Evolutionary conservation across 495 filamentous ascomycete species (phyloP), one percentile per base, ranked within the genome.

Genomic region (Friedmanniomyces endolithicus): DNA sequence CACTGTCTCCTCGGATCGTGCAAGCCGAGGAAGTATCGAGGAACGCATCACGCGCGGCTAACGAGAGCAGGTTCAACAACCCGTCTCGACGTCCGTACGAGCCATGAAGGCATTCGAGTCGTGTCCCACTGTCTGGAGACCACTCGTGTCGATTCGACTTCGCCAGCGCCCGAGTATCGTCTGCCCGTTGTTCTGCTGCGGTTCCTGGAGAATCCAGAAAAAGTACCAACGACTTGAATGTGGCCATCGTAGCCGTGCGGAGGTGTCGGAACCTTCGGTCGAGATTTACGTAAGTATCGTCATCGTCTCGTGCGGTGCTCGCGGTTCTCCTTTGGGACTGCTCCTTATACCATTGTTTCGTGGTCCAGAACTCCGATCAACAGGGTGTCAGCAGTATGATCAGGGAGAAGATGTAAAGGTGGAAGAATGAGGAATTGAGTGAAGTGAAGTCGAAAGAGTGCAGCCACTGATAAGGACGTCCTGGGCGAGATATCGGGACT

Each of bases 371-470:
- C n/a, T n/a, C n/a, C n/a, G n/a, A n/a, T n/a, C n/a, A n/a, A n/a
- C n/a, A n/a, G 27, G 27, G 9, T 31, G 27, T 3, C 27, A 9
- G 9, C 4, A 31, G 27, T 31, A 31, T 31, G 27, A 31, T 31
- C 27, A 31, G 9, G 27, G 27, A 31, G 3, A 9, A 9, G 9
- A 31, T 31, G 27, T 3, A 31, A 9, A 31, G 3, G 27, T 9
- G 3, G 27, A 31, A 31, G 39, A 41, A 41, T 4, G 14, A 16
- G 49, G 31, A n/a, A n/a, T n/a, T n/a, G n/a, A n/a, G 1, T 8
- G 34, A 52, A 41, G 49, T 52, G 49, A 52, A 41, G 49, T 50
- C 19, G 48, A 33, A 50, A 16, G 19, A n/a, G n/a, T n/a, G n/a
- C n/a, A n/a, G n/a, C n/a, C n/a, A n/a, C n/a, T n/a, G n/a, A n/a